A percentile compares a stretch with the other conserved stretches of the same genome.
phyloP scores from a whole-genome alignment of 2,329 filamentous ascomycete species.

The Fusarium multiceps region DNA sequence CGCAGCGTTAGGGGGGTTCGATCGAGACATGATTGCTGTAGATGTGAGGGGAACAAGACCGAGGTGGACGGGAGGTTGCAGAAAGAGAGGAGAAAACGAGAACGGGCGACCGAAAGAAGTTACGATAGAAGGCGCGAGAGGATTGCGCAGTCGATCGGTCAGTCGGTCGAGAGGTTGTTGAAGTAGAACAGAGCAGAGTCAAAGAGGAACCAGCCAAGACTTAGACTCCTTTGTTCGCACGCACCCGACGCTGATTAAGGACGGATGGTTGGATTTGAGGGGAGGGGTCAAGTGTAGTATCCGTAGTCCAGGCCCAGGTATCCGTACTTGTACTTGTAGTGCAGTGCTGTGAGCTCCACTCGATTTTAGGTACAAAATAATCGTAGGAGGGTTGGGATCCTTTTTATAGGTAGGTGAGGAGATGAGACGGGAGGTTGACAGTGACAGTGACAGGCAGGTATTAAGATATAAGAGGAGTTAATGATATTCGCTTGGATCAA shows the following conservation, averaged over 20 bases:
- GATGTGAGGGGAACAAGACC: not conserved
- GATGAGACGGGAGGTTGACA: slow-evolving; percentile 5
- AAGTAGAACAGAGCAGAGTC: slow-evolving; percentile 23
- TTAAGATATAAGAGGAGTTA: slow-evolving; percentile 15
- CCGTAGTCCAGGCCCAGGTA: slow-evolving; percentile 10
- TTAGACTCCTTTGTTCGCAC: slow-evolving; percentile 42
- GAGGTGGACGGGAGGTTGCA: slow-evolving; percentile 1
- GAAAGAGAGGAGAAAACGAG: not conserved
- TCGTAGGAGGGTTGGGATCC: slow-evolving; percentile 23
- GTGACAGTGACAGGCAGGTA: not conserved
- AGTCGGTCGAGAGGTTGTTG: slow-evolving; percentile 24
- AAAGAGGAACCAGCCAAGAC: slow-evolving; percentile 37
- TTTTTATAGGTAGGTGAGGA: slow-evolving; percentile 28
- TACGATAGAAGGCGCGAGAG: slow-evolving; percentile 9
- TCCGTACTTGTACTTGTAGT: not conserved
- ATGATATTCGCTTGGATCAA: slow-evolving; percentile 14
- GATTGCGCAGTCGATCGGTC: slow-evolving; percentile 27
- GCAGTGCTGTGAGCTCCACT: slow-evolving; percentile 29
- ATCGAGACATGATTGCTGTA: slow-evolving; percentile 60
- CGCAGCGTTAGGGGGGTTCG: slow-evolving; percentile 66
- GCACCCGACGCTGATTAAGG: slow-evolving; percentile 34
- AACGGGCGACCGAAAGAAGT: slow-evolving; percentile 2
- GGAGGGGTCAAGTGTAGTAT: slow-evolving; percentile 17
- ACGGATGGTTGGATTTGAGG: slow-evolving; percentile 24
- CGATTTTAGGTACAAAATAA: slow-evolving; percentile 24